Base-by-base conservation (phyloP, 2,329 filamentous ascomycete species). In the Graphilbum fragrans region DNA sequence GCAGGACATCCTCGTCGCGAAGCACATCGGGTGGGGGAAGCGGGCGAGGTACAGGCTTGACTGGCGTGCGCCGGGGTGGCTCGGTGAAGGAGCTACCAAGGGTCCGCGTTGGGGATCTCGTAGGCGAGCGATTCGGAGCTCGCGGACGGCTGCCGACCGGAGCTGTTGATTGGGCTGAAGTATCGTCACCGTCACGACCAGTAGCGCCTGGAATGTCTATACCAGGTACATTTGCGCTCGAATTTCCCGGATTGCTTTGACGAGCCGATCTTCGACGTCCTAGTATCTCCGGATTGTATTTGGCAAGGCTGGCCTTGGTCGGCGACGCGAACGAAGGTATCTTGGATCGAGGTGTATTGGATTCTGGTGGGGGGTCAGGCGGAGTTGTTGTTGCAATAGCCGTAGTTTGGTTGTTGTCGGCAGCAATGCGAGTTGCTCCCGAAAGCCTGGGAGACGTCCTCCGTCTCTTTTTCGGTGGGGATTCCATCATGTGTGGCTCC, bases 281-380 rank as follows among this genome's bases (percentile, higher is more conserved):
- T 27, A 79, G 58, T 7, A 79, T 63, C 11, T 76, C 69, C 1
- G 77, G 74, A 46, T 81, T 73, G 37, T 73, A 69, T 47, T 73
- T 70, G 43, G 76, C 65, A 14, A 82, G 58, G 50, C 76, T 83
- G 12, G 78, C 68, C 53, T 69, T 75, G 0, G 78, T 82, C 0
- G 80, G 78, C n/a, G 78, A 81, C 41, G 73, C 73, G 53, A 77
- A 82, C 1, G 77, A 81, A 1, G 72, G 68, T 1, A 67, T 67
- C 37, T 53, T 50, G 25, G 41, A 43, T 32, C 45, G 50, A 16
- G 47, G 49, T 37, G 46, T 31, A 10, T 18, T 16, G 10, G 43
- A 39, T 19, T 40, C 43, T 5, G 44, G 50, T 17, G 49, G 51
- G 38, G 49, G 50, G 42, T 51, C 53, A 39, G 50, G 51, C 37